phyloP scores from a whole-genome alignment of 2,329 filamentous ascomycete species.

The Clonostachys rosea region DNA sequence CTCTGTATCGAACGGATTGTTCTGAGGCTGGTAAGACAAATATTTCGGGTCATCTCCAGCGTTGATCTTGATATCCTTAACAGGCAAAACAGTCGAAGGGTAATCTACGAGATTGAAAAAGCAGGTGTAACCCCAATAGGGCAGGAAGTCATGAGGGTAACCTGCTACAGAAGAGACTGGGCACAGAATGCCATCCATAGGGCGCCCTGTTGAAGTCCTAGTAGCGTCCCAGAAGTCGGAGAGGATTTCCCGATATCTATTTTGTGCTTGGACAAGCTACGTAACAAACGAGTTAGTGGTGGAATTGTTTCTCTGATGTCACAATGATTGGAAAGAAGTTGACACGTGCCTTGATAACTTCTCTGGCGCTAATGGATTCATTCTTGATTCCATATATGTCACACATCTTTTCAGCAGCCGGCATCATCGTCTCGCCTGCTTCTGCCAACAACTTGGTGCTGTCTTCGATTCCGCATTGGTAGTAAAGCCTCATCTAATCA shows the following conservation, averaged over 20 bases:
- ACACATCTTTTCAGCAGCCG: background rate
- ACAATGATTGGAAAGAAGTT: no score
- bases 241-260: background rate
- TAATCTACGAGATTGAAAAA: slow-evolving; percentile 1
- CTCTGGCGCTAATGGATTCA: background rate
- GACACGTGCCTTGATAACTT: background rate
- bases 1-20: background rate
- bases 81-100: background rate
- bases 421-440: background rate
- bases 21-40: background rate
- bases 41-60: background rate
- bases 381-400: background rate
- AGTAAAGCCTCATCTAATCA: background rate
- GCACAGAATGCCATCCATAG: slow-evolving; percentile 1
- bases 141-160: background rate
- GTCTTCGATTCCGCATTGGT: background rate
- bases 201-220: background rate
- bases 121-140: slow-evolving; percentile 1
- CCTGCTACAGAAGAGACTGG: background rate
- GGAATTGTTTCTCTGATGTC: no score
- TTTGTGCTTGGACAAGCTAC: background rate
- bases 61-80: background rate
- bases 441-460: background rate
- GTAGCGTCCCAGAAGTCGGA: background rate
- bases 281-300: no score